Conservation (phyloP, 805 yeast species). For the Candida pseudoglaebosa region DNA sequence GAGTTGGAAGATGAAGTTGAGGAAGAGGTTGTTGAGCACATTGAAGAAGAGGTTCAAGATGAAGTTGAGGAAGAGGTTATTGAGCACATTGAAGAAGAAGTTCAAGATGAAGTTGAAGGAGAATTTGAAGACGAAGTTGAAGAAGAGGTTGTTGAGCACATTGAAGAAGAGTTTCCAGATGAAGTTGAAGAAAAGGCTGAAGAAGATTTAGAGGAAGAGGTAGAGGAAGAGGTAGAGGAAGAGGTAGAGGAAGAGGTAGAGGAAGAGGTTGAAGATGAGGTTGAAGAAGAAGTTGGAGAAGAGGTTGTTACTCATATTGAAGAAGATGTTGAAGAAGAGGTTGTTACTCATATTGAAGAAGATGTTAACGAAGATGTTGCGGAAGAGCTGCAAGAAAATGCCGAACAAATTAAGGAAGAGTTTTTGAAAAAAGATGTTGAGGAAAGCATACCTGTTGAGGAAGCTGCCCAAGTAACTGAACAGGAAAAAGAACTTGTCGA, state of each 20-base stretch:
- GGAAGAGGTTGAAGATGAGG: constrained; percentile 9
- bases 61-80: constrained; percentile 5
- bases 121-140: constrained; percentile 6
- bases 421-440: not conserved
- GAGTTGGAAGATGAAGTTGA: constrained; percentile 6
- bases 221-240: constrained; percentile 12
- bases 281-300: constrained; percentile 9
- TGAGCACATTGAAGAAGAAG: constrained; percentile 9
- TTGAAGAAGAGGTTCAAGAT: constrained; percentile 1
- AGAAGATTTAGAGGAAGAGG: constrained; percentile 8
- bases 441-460: too few species aligned
- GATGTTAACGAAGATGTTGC: not conserved
- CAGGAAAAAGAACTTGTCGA: not conserved
- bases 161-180: constrained; percentile 4
- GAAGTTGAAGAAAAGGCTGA: not conserved
- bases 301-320: constrained; percentile 7
- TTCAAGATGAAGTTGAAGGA: not conserved
- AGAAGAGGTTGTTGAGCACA: constrained; percentile 8
- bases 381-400: not conserved
- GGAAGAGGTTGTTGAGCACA: constrained; percentile 6
- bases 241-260: constrained; percentile 6
- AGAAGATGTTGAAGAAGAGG: constrained; percentile 6
- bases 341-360: constrained; percentile 6
- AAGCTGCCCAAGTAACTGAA: not conserved
- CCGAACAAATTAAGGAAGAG: not conserved